Evolutionary conservation across 2,329 filamentous ascomycete genomes (phyloP).

Genomic region (Fusarium tjaetaba): DNA sequence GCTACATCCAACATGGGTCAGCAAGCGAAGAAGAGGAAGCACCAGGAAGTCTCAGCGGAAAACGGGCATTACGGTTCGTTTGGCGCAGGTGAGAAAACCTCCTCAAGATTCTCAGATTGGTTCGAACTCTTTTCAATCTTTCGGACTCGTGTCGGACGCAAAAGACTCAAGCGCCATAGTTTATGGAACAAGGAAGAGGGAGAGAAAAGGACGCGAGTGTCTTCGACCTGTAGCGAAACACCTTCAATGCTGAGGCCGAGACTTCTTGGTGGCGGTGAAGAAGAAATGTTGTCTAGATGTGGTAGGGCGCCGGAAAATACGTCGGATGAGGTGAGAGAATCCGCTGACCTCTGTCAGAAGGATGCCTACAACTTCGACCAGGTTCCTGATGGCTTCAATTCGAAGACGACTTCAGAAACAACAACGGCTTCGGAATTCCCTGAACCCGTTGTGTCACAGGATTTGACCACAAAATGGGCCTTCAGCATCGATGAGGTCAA

Average conservation of each 20-base stretch:
- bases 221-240: background rate
- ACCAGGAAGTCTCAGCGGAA: background rate
- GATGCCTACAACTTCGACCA: background rate
- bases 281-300: background rate
- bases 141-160: background rate
- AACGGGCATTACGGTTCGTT: background rate
- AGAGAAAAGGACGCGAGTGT: background rate
- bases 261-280: background rate
- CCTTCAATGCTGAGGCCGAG: background rate
- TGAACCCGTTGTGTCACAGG: background rate
- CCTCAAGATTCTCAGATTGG: background rate
- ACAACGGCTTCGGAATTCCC: background rate
- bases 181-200: background rate
- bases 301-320: background rate
- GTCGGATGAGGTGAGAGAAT: background rate
- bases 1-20: conserved; percentile 15
- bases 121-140: background rate
- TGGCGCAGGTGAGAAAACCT: background rate
- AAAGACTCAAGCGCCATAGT: background rate
- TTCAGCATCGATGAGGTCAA: conserved; percentile 1
- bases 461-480: too few species aligned
- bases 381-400: background rate
- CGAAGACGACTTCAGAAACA: background rate
- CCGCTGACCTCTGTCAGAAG: background rate
- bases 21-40: background rate